Evolutionary conservation across 1,139 yeast species (phyloP).

Genomic region (Eremothecium coryli): DNA sequence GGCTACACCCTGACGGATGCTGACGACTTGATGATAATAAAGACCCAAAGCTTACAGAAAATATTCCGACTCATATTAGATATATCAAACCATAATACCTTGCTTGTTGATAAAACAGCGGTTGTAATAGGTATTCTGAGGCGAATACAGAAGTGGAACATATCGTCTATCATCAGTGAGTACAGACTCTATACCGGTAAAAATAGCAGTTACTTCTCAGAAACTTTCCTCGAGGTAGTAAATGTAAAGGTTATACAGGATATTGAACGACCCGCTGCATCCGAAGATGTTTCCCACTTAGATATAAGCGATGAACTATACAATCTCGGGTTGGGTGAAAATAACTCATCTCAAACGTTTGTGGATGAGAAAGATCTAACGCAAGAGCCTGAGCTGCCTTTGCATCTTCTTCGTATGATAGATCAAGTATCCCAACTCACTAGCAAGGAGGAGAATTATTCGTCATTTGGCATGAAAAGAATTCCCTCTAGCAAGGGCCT

Average conservation of each 20-base stretch:
- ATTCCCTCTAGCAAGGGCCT: slow-evolving; percentile 25
- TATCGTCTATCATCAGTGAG: slow-evolving; percentile 74
- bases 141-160: slow-evolving; percentile 81
- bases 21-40: slow-evolving; percentile 67
- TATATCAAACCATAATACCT: slow-evolving; percentile 53
- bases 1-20: slow-evolving; percentile 27
- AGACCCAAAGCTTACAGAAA: slow-evolving; percentile 45
- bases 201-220: slow-evolving; percentile 70
- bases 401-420: slow-evolving; percentile 21
- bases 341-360: slow-evolving; percentile 12
- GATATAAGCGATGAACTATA: slow-evolving; percentile 4
- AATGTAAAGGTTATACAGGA: slow-evolving; percentile 42
- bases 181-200: slow-evolving; percentile 70
- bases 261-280: slow-evolving; percentile 9
- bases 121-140: slow-evolving; percentile 73
- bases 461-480: slow-evolving; percentile 9
- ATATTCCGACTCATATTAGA: slow-evolving; percentile 57
- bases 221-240: slow-evolving; percentile 68
- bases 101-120: slow-evolving; percentile 72
- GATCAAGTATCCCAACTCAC: slow-evolving; percentile 15
- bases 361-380: slow-evolving; percentile 27
- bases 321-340: slow-evolving; percentile 6
- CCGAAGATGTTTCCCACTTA: slow-evolving; percentile 3
- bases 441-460: slow-evolving; percentile 9
- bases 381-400: slow-evolving; percentile 26